These are phyloP conservation scores for Teratosphaeria nubilosa DNA, from an alignment of 2,329 filamentous ascomycete genomes.

Conservation along the genomic window DNA sequence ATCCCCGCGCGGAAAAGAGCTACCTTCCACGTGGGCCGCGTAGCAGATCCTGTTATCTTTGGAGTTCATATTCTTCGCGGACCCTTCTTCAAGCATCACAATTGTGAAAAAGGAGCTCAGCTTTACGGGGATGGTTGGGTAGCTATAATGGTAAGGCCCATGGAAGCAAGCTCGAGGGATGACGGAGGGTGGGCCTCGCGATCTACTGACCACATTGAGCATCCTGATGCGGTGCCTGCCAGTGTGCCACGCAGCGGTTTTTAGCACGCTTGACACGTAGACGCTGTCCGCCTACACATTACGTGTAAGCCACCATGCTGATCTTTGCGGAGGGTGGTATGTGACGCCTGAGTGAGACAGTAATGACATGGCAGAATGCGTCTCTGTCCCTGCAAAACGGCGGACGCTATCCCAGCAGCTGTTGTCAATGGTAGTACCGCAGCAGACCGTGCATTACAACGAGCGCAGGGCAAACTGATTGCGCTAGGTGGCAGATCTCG, in stretches of 20 bases:
- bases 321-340: not conserved
- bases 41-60: not conserved
- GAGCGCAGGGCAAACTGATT: not conserved
- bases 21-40: not conserved
- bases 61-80: not conserved
- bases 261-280: not conserved
- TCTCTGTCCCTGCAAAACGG: no score
- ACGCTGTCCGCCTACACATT: not conserved
- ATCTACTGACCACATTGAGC: no score
- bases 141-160: no score
- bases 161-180: no score
- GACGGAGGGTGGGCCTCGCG: no score
- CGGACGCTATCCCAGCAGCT: no score
- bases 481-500: not conserved
- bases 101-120: not conserved
- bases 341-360: no score
- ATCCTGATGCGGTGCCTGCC: no score
- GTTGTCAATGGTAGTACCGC: not conserved
- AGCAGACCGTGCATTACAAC: not conserved
- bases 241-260: not conserved
- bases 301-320: not conserved
- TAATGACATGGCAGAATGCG: no score
- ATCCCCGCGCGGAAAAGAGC: not conserved
- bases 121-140: not conserved
- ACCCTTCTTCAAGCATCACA: not conserved